Evolutionary conservation across 2,329 filamentous ascomycete genomes (phyloP), one percentile per base, ranked within the genome.

Genomic region (Scleromitrula shiraiana): DNA sequence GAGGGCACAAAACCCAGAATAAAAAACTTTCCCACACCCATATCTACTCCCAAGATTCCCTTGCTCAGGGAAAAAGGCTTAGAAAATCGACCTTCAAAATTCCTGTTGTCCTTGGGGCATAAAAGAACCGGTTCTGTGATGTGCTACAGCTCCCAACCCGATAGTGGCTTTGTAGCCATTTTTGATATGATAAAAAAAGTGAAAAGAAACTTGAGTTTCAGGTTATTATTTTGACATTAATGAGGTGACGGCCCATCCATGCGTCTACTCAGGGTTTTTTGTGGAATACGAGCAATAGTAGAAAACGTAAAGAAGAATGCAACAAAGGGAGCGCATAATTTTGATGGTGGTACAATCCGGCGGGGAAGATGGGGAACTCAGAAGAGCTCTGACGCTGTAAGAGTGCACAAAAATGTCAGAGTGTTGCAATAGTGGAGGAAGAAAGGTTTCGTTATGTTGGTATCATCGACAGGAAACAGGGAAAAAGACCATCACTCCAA

Each of bases 391-490:
- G n/a, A n/a, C n/a, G n/a, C n/a, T n/a, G n/a, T n/a, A n/a, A n/a
- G n/a, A n/a, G 33, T 37, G 46, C 32, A 32, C 30, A 36, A 24
- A 30, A 37, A 17, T 29, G 19, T 23, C 33, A 44, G 27, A 36
- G 19, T 27, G 27, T 26, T 45, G 40, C 46, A 26, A 22, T 26
- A 26, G 10, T 8, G 14, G 30, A 27, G 45, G 39, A 53, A 26
- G 44, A 47, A 50, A 52, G 23, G 39, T 33, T 41, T 53, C 53
- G 52, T 55, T 52, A 54, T 37, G 46, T 37, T 53, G 53, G 53
- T 55, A 55, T 55, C 51, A 54, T 55, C 30, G 53, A 52, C 42
- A 53, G 49, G 42, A 50, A 46, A 33, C 37, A 54, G 44, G 46
- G 48, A 43, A 37, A 41, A 36, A 38, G 41, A 32, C 32, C 33